phyloP scores from a whole-genome alignment of 2,329 filamentous ascomycete species.

The Alternaria longipes region DNA sequence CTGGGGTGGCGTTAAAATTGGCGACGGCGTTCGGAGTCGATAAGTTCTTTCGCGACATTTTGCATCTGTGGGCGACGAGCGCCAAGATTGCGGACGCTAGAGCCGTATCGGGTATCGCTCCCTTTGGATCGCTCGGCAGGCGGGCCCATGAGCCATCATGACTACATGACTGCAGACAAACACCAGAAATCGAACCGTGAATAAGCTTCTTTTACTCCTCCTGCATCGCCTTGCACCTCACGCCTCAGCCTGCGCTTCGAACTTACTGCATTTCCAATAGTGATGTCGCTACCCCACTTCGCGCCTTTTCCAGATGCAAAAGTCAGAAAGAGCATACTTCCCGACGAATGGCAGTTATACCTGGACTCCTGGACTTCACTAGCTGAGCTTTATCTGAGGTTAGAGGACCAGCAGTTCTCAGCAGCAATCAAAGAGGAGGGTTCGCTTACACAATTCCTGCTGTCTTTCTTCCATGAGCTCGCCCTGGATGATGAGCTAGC shows the following conservation, averaged over 20 bases:
- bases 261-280: not conserved
- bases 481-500: constrained; percentile 38
- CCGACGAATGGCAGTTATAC: constrained; percentile 79
- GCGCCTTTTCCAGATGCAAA: constrained; percentile 77
- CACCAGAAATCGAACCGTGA: constrained; percentile 5
- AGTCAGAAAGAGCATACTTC: constrained; percentile 71
- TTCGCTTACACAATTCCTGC: constrained; percentile 70
- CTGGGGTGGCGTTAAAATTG: constrained; percentile 49
- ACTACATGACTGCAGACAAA: constrained; percentile 30
- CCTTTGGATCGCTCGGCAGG: constrained; percentile 10
- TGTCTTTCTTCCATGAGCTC: constrained; percentile 70
- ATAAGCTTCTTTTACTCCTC: not conserved
- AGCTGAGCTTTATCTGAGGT: constrained; percentile 69
- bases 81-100: constrained; percentile 46
- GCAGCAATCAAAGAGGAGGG: constrained; percentile 63
- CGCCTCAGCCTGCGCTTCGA: no score
- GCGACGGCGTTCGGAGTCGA: constrained; percentile 42
- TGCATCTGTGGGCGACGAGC: constrained; percentile 22
- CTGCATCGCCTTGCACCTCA: not conserved
- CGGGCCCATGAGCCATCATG: constrained; percentile 37
- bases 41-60: constrained; percentile 24
- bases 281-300: constrained; percentile 71
- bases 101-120: constrained; percentile 29
- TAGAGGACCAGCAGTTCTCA: constrained; percentile 66
- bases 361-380: constrained; percentile 79